Conservation (phyloP, 2,329 filamentous ascomycete species). For the Dichotomopilus funicola region DNA sequence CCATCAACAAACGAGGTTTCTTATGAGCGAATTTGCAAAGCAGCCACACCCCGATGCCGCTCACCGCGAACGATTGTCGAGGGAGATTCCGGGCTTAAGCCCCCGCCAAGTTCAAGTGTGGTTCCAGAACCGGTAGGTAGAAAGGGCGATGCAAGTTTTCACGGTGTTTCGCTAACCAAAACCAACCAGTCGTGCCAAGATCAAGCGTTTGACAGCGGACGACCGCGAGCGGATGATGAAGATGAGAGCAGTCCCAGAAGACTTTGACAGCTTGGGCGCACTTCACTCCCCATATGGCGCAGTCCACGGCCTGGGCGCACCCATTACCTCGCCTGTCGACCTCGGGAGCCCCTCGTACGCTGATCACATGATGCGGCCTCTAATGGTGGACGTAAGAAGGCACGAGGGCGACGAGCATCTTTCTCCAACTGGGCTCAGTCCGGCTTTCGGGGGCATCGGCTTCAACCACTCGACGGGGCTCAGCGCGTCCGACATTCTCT, state of each 20-base stretch:
- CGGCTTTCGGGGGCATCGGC: constrained; percentile 59
- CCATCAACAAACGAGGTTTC: constrained; percentile 91
- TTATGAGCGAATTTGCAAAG: constrained; percentile 95
- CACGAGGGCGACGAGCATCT: constrained; percentile 58
- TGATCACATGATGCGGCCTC: constrained; percentile 58
- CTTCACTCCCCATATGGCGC: constrained; percentile 62
- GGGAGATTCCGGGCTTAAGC: constrained; percentile 85
- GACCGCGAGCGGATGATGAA: constrained; percentile 66
- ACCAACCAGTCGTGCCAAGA: constrained; percentile 55
- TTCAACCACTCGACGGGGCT: constrained; percentile 51
- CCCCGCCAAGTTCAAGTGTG: constrained; percentile 93
- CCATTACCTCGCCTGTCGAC: constrained; percentile 44
- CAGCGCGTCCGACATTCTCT: constrained; percentile 48
- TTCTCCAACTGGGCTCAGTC: constrained; percentile 60
- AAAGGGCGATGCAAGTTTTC: background rate
- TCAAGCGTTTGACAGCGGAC: constrained; percentile 64
- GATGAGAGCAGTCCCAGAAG: constrained; percentile 64
- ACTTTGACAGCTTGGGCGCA: constrained; percentile 64
- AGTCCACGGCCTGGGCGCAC: constrained; percentile 45
- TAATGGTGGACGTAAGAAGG: constrained; percentile 63
- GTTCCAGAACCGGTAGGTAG: constrained; percentile 91
- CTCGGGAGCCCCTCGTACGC: constrained; percentile 44
- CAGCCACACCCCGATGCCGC: constrained; percentile 91
- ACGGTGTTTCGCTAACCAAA: constrained; percentile 14
- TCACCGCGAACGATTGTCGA: constrained; percentile 77